Base-by-base conservation (phyloP, 192 early-diverging fungal genomes). In the Entophlyctis helioformis region DNA sequence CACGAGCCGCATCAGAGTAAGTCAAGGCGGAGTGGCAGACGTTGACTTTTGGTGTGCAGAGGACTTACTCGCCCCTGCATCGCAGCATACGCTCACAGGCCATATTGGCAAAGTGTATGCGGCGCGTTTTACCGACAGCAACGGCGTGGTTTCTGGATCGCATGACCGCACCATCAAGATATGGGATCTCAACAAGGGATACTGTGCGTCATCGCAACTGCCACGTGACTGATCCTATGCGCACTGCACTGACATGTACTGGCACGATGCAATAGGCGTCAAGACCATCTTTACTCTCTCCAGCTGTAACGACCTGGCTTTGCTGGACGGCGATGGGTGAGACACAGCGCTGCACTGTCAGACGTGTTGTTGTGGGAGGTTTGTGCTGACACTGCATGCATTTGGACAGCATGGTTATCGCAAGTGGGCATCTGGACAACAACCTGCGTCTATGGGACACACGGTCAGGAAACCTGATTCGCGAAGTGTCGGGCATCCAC, bases 91-190 rank as follows among this genome's bases (percentile, higher is more conserved):
- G 18, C 68, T 98, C 50, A 90, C 85, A 2, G 91, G 94, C 1
- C 94, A 98, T 62, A 83, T 92, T 37, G 89, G 89, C 42, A 88
- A 92, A 63, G 89, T 98, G 5, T 86, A 79, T 53, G 69, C 84
- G 2, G 87, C 90, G 0, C 80, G 82, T 53, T 95, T 98, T 51
- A 87, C 74, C 12, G 85, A 87, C 42, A 72, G 80, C 10, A 74
- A 69, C 53, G 76, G 78, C 31, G 82, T 98, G 48, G 86, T 88
- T 21, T 86, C 89, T 5, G 91, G 88, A 46, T 94, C 90, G 47
- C 91, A 98, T 55, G 94, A 98, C 62, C 68, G 91, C 20, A 94
- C 91, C 0, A 74, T 98, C 26, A 98, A 98, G 64, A 69, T 94
- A 5, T 98, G 91, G 91, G 94, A 98, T 66, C 60, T 91, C 35